Conservation (phyloP, 2,329 filamentous ascomycete species). For the Fusarium avenaceum region DNA sequence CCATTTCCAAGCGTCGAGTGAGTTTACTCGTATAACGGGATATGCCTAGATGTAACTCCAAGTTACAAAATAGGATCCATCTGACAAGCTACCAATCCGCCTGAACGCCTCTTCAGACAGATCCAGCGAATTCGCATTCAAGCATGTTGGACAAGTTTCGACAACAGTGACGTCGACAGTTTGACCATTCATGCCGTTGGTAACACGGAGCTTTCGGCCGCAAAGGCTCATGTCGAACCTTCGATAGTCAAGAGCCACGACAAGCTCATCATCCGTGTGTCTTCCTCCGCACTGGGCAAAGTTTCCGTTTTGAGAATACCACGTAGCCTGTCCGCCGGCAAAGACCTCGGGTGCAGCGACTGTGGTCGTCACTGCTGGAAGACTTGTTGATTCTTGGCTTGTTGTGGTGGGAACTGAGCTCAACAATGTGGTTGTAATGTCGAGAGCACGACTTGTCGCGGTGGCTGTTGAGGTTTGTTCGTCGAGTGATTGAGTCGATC, state of each 20-base stretch:
- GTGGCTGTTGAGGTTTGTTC: neutral
- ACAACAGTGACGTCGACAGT: neutral
- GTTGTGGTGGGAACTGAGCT: too few species aligned
- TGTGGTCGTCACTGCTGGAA: too few species aligned
- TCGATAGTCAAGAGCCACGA: neutral
- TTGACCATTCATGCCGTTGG: accelerated
- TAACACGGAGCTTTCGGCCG: neutral
- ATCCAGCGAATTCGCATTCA: neutral
- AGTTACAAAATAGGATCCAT: neutral
- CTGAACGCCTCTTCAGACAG: neutral
- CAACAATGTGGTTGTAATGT: neutral
- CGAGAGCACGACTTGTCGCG: neutral
- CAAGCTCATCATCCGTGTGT: neutral
- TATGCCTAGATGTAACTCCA: neutral
- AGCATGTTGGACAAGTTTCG: neutral
- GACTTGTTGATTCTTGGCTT: too few species aligned
- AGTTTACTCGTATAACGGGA: too few species aligned
- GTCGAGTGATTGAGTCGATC: neutral
- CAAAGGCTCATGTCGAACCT: neutral
- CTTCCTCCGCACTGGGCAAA: neutral
- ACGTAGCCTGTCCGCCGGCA: neutral
- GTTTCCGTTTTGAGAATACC: neutral
- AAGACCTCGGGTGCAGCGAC: neutral
- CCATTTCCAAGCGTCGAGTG: too few species aligned
- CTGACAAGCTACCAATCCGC: neutral